phyloP scores from a whole-genome alignment of 2,329 filamentous ascomycete species.

The Beauveria bassiana region DNA sequence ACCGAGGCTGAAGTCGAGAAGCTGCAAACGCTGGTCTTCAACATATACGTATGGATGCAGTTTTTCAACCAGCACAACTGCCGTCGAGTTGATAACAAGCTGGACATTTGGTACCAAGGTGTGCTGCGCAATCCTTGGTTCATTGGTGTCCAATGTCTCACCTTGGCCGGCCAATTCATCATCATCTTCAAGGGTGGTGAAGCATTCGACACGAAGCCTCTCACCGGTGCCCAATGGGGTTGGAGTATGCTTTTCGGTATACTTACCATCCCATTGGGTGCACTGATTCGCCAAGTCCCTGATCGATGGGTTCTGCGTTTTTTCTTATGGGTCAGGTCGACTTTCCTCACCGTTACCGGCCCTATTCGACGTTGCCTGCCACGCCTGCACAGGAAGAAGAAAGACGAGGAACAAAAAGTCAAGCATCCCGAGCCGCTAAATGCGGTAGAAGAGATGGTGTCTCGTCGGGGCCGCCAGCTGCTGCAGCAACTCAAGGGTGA shows the following conservation, averaged over 20 bases:
- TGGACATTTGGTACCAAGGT: slow-evolving; percentile 72
- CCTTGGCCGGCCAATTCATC: slow-evolving; percentile 61
- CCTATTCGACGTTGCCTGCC: slow-evolving; percentile 17
- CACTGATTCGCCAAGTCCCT: slow-evolving; percentile 33
- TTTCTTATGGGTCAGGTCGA: slow-evolving; percentile 19
- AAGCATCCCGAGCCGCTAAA: slow-evolving; percentile 13
- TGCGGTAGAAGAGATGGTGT: slow-evolving; percentile 19
- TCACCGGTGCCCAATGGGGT: slow-evolving; percentile 61
- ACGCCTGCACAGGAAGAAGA: slow-evolving; percentile 18
- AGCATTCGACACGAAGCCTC: slow-evolving; percentile 54
- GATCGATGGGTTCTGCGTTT: slow-evolving; percentile 25
- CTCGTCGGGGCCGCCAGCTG: slow-evolving; percentile 10
- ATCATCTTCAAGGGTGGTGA: slow-evolving; percentile 64
- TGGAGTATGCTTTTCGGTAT: slow-evolving; percentile 61
- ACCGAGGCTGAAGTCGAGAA: slow-evolving; percentile 19
- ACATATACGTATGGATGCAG: slow-evolving; percentile 84
- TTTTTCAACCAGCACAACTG: slow-evolving; percentile 81
- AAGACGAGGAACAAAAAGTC: slow-evolving; percentile 13
- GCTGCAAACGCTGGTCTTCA: slow-evolving; percentile 68
- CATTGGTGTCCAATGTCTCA: slow-evolving; percentile 57
- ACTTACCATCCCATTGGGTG: slow-evolving; percentile 56
- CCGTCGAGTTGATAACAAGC: slow-evolving; percentile 71
- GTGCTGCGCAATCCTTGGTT: slow-evolving; percentile 72
- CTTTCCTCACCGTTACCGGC: slow-evolving; percentile 14
- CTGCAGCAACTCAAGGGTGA: slow-evolving; percentile 12